Base-by-base conservation (phyloP, 176 grass and related monocot species). In the Guadua angustifolia region DNA sequence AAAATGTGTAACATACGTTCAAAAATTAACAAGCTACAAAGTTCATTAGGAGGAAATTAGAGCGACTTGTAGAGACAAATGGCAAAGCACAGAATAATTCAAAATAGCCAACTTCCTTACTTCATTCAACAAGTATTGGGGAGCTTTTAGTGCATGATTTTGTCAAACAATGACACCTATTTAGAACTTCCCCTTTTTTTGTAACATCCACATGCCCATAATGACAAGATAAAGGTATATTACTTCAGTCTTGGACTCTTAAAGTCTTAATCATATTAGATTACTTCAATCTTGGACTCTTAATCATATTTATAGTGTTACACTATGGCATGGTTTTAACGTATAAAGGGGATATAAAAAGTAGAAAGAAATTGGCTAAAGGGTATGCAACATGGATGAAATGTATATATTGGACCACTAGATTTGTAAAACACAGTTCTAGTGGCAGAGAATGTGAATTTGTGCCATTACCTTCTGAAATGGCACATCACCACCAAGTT, bases 401-500 rank as follows among this genome's bases (percentile, higher is more conserved):
- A 66, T 44, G 10, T 73, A 50, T 10, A 64, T n/a, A 78, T 29
- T 63, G 14, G 53, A 61, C 63, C n/a, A 16, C 32, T 16, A 65
- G 11, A 75, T 68, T 68, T 65, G 10, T 17, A 13, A 15, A 25
- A 77, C 46, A 69, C 42, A 61, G 21, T 40, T 58, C 67, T 5
- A 75, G 4, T 76, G 52, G 52, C 7, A 82, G 50, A n/a, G 19
- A 75, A 49, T 24, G 9, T 2, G 11, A 21, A 80, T 22, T 80
- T 80, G 21, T 74, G 4, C 5, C 43, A 71, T 42, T 93, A 97
- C 95, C 95, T 97, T 94, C 79, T 86, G 70, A 71, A 97, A 97
- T 22, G 95, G 95, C 26, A 97, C 75, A 66, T 97, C 84, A 29
- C 90, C 95, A 29, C 92, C 88, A 79, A 97, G 90, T 91, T 94